Conservation (phyloP, 768 basidiomycete genomes). For the Tulasnella calospora region DNA sequence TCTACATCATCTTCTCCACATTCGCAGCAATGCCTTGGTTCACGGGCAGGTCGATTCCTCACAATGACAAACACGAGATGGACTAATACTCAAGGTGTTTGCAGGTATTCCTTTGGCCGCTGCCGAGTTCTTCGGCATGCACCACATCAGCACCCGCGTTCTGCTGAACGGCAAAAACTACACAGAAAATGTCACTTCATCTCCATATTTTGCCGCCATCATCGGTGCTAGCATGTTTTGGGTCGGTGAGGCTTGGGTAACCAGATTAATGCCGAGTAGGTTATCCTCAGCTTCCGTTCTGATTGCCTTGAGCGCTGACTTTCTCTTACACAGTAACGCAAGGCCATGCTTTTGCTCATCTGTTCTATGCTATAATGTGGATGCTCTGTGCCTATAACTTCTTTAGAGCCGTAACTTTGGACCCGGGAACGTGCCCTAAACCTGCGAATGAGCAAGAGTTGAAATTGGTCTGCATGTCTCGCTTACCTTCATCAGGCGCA, state of each 20-base stretch:
- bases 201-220: constrained; percentile 91
- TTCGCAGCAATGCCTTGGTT: constrained; percentile 85
- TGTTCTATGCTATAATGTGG: constrained; percentile 66
- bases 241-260: constrained; percentile 79
- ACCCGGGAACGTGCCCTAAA: constrained; percentile 82
- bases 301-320: neutral
- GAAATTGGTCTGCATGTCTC: constrained; percentile 59
- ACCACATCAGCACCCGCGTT: constrained; percentile 83
- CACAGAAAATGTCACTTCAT: constrained; percentile 76
- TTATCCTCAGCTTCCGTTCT: constrained; percentile 25
- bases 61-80: neutral
- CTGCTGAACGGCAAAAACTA: constrained; percentile 76
- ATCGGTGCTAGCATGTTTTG: constrained; percentile 80
- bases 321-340: constrained; percentile 54
- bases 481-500: neutral
- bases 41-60: constrained; percentile 37
- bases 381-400: constrained; percentile 82
- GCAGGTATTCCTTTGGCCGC: constrained; percentile 67
- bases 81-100: neutral
- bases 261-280: constrained; percentile 67
- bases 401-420: constrained; percentile 80
- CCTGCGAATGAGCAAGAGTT: constrained; percentile 79
- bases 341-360: constrained; percentile 66
- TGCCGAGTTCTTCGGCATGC: constrained; percentile 89
- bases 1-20: constrained; percentile 81